A percentile compares a stretch with the other conserved stretches of the same genome.
These are phyloP conservation scores for Daldinia sp. DNA, from an alignment of 2,329 filamentous ascomycete genomes.

Conservation along the genomic window DNA sequence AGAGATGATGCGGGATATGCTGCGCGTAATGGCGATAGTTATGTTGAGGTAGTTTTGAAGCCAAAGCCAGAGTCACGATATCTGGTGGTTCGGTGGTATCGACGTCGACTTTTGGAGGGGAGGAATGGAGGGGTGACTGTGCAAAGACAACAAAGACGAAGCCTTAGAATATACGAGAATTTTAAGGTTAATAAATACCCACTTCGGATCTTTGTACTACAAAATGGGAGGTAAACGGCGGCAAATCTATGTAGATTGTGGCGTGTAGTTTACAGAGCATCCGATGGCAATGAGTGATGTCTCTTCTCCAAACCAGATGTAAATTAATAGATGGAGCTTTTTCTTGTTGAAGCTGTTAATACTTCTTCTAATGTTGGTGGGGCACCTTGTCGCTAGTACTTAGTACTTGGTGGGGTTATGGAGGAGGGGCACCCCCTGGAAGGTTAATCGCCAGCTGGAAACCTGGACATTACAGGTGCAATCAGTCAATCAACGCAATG, in stretches of 20 bases:
- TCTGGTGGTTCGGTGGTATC: not conserved
- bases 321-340: conserved; percentile 27
- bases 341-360: conserved; percentile 29
- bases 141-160: conserved; percentile 1
- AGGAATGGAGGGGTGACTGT: conserved; percentile 10
- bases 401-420: conserved; percentile 27
- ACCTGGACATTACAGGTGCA: not conserved
- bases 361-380: conserved; percentile 22
- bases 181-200: not conserved
- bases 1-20: not conserved
- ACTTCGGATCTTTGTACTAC: not conserved
- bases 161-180: conserved; percentile 1
- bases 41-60: not conserved
- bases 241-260: conserved; percentile 3
- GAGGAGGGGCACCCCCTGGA: conserved; percentile 24
- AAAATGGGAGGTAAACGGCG: not conserved
- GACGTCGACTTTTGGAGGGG: not conserved
- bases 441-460: not conserved
- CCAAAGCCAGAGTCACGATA: not conserved
- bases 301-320: not conserved
- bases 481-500: not conserved
- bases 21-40: conserved; percentile 1
- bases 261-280: conserved; percentile 22
- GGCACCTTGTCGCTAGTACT: conserved; percentile 5
- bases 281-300: conserved; percentile 13